A percentile compares a stretch with the other conserved stretches of the same genome.
Evolutionary conservation across 495 filamentous ascomycete species (phyloP).

Genomic region (Neurospora sp.): DNA sequence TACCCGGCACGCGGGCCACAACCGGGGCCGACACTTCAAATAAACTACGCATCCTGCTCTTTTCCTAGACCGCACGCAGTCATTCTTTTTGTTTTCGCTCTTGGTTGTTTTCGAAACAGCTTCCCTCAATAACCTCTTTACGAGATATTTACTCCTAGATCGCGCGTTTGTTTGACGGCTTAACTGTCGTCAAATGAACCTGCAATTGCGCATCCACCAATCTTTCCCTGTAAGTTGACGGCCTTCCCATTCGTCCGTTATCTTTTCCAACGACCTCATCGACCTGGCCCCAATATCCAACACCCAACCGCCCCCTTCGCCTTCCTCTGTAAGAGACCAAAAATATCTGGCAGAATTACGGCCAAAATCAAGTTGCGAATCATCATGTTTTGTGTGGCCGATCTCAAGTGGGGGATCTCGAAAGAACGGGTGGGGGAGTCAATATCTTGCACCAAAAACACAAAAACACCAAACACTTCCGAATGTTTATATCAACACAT

Average conservation of each 20-base stretch:
- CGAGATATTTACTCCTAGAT: constrained; percentile 10
- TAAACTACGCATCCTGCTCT: background rate
- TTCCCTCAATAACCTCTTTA: background rate
- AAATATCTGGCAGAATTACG: background rate
- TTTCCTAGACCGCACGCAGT: background rate
- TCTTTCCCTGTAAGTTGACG: constrained; percentile 37
- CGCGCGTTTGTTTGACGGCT: constrained; percentile 59
- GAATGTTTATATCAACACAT: background rate
- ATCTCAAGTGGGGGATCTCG: background rate
- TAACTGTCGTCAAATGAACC: constrained; percentile 58
- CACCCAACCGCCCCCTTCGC: background rate
- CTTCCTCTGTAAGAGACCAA: background rate
- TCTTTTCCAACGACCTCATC: background rate
- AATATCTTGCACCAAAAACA: background rate
- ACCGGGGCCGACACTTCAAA: background rate
- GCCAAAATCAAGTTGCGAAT: background rate
- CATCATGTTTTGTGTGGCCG: background rate
- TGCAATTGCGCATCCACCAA: constrained; percentile 40
- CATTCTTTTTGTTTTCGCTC: constrained; percentile 8
- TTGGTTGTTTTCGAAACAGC: constrained; percentile 5
- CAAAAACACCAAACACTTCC: background rate
- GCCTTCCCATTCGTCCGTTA: background rate
- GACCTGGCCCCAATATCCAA: background rate
- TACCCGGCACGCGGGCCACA: background rate
- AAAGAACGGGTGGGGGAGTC: background rate